Evolutionary conservation across 345 rosid species (phyloP).

Genomic region (Microcos paniculata): DNA sequence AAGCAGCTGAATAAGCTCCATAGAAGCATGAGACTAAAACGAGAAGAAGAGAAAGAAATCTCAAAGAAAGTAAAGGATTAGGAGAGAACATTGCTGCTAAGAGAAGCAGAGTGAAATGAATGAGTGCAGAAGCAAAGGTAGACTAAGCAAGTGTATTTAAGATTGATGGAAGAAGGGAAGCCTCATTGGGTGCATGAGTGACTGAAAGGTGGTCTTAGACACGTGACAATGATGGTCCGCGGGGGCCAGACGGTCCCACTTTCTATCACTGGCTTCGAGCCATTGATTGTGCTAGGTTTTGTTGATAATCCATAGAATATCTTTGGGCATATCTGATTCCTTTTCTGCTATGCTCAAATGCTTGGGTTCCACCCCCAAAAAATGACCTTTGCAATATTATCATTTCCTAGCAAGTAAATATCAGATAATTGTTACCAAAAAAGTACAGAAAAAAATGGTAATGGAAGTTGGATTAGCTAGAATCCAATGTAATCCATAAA

Average conservation of each 20-base stretch:
- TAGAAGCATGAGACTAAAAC: constrained; percentile 32
- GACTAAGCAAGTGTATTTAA: not conserved
- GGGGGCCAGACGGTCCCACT: not conserved
- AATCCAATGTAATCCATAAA: too few species aligned
- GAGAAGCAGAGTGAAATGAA: not conserved
- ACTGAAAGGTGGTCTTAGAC: not conserved
- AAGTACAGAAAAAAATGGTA: too few species aligned
- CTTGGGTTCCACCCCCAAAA: too few species aligned
- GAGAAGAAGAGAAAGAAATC: constrained; percentile 19
- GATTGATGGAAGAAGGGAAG: not conserved
- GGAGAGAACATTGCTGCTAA: constrained; percentile 17
- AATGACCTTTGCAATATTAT: too few species aligned
- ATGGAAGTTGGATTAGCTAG: too few species aligned
- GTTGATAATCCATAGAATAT: not conserved
- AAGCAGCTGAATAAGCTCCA: constrained; percentile 31
- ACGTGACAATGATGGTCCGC: constrained; percentile 11
- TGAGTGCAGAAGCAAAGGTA: not conserved
- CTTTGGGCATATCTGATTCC: not conserved
- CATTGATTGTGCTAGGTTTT: not conserved
- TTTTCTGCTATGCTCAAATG: not conserved
- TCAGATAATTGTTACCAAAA: too few species aligned
- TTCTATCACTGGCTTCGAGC: too few species aligned
- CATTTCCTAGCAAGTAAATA: too few species aligned
- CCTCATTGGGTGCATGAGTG: constrained; percentile 6
- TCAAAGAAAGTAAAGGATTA: constrained; percentile 1